phyloP scores from a whole-genome alignment of 768 basidiomycete species.

The Lentinus brumalis region DNA sequence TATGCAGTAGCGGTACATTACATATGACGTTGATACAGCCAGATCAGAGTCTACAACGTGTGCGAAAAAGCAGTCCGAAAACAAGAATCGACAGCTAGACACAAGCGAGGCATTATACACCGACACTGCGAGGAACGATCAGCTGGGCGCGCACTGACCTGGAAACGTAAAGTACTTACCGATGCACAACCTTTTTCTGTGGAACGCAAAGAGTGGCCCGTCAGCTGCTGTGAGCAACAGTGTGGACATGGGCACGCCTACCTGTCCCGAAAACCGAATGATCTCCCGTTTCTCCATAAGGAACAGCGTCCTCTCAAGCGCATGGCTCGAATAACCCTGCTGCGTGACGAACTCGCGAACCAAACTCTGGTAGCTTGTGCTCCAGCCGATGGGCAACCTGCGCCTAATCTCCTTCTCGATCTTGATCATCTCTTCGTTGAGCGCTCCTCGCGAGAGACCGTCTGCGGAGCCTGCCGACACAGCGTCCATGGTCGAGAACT shows the following conservation, averaged over 20 bases:
- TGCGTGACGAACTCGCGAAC: conserved; percentile 92
- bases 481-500: conserved; percentile 99
- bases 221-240: not conserved
- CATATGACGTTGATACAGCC: conserved; percentile 9
- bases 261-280: conserved; percentile 81
- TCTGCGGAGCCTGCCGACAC: conserved; percentile 93
- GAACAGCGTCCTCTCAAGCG: conserved; percentile 88
- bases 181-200: conserved; percentile 60
- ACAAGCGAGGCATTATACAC: not conserved
- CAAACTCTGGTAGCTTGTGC: conserved; percentile 92
- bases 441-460: conserved; percentile 85
- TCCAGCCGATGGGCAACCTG: conserved; percentile 92
- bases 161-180: conserved; percentile 28
- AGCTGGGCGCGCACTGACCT: too few species aligned
- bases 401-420: conserved; percentile 88
- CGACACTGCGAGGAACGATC: conserved; percentile 4
- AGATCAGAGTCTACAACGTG: conserved; percentile 11
- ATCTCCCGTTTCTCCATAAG: conserved; percentile 95
- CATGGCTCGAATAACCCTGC: conserved; percentile 88
- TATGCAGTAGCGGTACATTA: conserved; percentile 4
- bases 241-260: conserved; percentile 11
- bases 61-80: conserved; percentile 7
- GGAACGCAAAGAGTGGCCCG: not conserved
- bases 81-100: not conserved
- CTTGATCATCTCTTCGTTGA: conserved; percentile 89